Conservation (phyloP, 2,329 filamentous ascomycete species). For the Xylariomycetidae sp. region DNA sequence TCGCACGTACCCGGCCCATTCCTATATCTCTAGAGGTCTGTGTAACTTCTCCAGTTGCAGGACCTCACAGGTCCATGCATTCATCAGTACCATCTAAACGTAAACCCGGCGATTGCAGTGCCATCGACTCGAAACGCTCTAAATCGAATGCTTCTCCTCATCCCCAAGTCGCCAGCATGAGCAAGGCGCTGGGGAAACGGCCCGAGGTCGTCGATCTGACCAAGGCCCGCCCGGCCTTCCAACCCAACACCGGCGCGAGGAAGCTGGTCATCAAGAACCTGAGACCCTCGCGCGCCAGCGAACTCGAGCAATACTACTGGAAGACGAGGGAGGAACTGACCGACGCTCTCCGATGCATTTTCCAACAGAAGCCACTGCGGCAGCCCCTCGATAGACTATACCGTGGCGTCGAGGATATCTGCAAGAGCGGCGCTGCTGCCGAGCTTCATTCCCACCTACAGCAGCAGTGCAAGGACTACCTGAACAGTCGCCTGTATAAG, state of each 20-base stretch:
- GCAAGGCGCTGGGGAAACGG: slow-evolving; percentile 29
- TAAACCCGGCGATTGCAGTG: slow-evolving; percentile 11
- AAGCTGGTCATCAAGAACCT: slow-evolving; percentile 94
- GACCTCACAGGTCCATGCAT: slow-evolving; percentile 26
- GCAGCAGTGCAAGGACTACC: slow-evolving; percentile 61
- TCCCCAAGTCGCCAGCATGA: slow-evolving; percentile 19
- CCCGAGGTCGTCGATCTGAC: slow-evolving; percentile 43
- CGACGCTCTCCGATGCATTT: slow-evolving; percentile 67
- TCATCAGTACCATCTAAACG: slow-evolving; percentile 24
- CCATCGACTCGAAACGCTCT: slow-evolving; percentile 16
- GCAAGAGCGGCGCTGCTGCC: slow-evolving; percentile 68
- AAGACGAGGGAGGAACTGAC: slow-evolving; percentile 72
- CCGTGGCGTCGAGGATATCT: slow-evolving; percentile 86
- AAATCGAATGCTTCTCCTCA: slow-evolving; percentile 10
- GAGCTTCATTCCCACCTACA: slow-evolving; percentile 64
- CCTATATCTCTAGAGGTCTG: slow-evolving; percentile 13
- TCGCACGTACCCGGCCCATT: too few species aligned
- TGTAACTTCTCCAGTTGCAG: slow-evolving; percentile 25
- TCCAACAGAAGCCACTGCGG: slow-evolving; percentile 57
- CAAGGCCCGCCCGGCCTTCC: slow-evolving; percentile 47
- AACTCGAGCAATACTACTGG: slow-evolving; percentile 73
- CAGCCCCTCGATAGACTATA: slow-evolving; percentile 86
- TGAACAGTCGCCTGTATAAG: slow-evolving; percentile 57
- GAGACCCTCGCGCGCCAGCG: slow-evolving; percentile 51
- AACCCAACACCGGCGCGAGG: slow-evolving; percentile 71